phyloP scores from a whole-genome alignment of 1,284 basidiomycete species.

The Marasmius sp. region DNA sequence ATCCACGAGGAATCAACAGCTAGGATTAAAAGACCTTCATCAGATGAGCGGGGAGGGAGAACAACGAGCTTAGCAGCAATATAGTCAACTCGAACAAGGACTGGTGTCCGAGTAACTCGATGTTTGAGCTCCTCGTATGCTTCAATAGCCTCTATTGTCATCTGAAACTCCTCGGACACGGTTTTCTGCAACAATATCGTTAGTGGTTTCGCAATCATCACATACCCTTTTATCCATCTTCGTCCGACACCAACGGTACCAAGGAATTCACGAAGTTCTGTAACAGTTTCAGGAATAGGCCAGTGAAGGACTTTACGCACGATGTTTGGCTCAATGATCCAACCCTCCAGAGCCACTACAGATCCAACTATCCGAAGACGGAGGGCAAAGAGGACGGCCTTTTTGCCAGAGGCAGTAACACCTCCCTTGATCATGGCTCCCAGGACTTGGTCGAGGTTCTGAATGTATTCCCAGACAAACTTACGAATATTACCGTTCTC shows the following conservation, averaged over 20 bases:
- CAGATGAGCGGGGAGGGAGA: constrained; percentile 1
- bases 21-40: constrained; percentile 29
- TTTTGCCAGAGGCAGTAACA: constrained; percentile 29
- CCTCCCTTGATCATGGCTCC: constrained; percentile 23
- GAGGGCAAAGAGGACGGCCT: constrained; percentile 21
- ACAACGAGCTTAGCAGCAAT: constrained; percentile 14
- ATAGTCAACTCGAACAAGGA: constrained; percentile 30
- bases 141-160: constrained; percentile 16
- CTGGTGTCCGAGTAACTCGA: constrained; percentile 21
- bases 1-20: constrained; percentile 31
- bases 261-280: constrained; percentile 33
- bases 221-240: constrained; percentile 32
- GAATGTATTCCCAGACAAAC: constrained; percentile 25
- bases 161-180: constrained; percentile 19
- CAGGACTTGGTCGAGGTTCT: constrained; percentile 21
- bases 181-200: constrained; percentile 18
- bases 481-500: constrained; percentile 17
- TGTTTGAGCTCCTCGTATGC: constrained; percentile 29
- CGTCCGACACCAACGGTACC: constrained; percentile 27
- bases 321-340: constrained; percentile 25
- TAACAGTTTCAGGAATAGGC: constrained; percentile 21
- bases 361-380: constrained; percentile 27
- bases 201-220: constrained; percentile 29
- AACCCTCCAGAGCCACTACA: constrained; percentile 27
- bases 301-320: constrained; percentile 30